Evolutionary conservation across 1,284 basidiomycete species (phyloP), one percentile per base, ranked within the genome.

Genomic region (Melampsora abietis-canadensis): DNA sequence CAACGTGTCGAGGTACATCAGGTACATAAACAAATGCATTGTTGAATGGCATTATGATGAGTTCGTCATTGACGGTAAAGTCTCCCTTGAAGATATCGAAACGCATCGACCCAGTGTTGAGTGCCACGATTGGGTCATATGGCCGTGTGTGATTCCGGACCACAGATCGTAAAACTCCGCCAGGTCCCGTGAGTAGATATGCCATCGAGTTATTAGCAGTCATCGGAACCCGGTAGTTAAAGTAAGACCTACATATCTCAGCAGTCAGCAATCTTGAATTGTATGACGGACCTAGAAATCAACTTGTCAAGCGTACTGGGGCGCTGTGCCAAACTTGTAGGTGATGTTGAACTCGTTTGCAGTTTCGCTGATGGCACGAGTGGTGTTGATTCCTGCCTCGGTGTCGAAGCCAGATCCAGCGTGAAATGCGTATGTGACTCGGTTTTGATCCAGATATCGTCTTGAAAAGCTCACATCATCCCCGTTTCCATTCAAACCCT

Each of bases 361-460:
- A 5, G 76, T 76, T 15, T 73, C 51, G 30, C 21, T 59, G 37
- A 79, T 73, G 48, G 51, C 46, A 2, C 47, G 27, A 15, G 77
- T 77, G 47, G 78, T 77, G 0, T 51, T 34, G 10, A 31, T 60
- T 0, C 79, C 79, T 21, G 76, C 44, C 0, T 34, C 6, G 1
- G 79, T 79, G 63, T 79, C 79, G 27, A 79, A 79, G 2, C 67
- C 40, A 7, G 44, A 15, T 4, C 75, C 76, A 10, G 76, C 65
- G 75, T 80, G 34, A 77, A 88, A 88, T 83, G 88, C 85, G 76
- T 88, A 91, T 0, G 90, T 88, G 31, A 89, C 85, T 48, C 86
- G 86, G 78, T 91, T 91, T 30, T 88, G 85, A 79, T 91, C 90
- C 8, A 91, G 83, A 80, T 91, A 91, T 31, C 90, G 85, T 48